These are phyloP conservation scores for Ustilago curta DNA, from an alignment of 1,284 basidiomycete genomes.

Conservation along the genomic window DNA sequence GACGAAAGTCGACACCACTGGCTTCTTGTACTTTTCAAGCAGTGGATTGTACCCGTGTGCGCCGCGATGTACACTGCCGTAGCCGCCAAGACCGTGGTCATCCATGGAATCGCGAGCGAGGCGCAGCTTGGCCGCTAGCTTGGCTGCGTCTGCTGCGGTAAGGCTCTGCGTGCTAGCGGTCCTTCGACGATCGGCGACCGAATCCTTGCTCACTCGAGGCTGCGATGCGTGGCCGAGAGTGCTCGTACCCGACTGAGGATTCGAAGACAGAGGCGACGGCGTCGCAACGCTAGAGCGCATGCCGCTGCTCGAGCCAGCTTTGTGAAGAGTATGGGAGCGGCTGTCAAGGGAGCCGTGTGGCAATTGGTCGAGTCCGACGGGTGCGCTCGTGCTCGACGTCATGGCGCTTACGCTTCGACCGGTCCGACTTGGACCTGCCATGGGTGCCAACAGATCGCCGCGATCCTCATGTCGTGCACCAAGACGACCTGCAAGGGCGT, in stretches of 20 bases:
- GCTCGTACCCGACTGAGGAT: conserved; percentile 12
- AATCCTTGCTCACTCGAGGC: conserved; percentile 18
- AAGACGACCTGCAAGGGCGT: conserved; percentile 54
- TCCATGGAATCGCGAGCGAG: conserved; percentile 56
- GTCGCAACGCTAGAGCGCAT: conserved; percentile 18
- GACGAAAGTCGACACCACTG: conserved; percentile 57
- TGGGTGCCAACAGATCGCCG: conserved; percentile 34
- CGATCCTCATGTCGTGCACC: conserved; percentile 54
- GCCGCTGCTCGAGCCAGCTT: conserved; percentile 22
- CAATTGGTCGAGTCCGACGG: conserved; percentile 38
- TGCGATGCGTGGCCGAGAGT: conserved; percentile 12
- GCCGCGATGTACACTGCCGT: conserved; percentile 21
- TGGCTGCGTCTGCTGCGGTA: conserved; percentile 59
- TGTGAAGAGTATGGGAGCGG: conserved; percentile 17
- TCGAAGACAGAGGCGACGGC: conserved; percentile 31
- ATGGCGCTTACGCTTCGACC: conserved; percentile 33
- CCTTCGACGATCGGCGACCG: conserved; percentile 29
- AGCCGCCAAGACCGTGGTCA: conserved; percentile 34
- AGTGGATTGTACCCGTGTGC: conserved; percentile 42
- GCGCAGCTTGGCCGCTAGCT: conserved; percentile 60
- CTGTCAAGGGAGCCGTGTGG: conserved; percentile 22
- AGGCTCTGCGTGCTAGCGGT: conserved; percentile 55
- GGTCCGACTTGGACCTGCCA: conserved; percentile 28
- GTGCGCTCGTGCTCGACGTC: conserved; percentile 43
- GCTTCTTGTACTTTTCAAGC: conserved; percentile 56